Evolutionary conservation across 1,139 yeast genomes (phyloP).

Genomic region (Diutina siamensis): DNA sequence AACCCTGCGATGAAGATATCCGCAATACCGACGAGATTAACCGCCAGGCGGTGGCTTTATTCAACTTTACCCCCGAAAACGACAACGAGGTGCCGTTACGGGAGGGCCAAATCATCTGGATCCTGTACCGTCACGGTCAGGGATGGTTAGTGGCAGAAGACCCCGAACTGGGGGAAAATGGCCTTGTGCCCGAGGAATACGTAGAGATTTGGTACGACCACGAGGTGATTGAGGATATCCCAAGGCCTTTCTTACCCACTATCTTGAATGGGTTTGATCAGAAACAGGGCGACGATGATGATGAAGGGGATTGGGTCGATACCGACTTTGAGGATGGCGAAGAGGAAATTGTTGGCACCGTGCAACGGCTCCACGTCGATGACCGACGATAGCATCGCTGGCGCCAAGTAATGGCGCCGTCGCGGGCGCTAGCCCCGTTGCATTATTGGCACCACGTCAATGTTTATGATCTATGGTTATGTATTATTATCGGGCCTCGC

Average conservation of each 20-base stretch:
- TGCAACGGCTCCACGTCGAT: neutral
- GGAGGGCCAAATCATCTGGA: slow-evolving; percentile 80
- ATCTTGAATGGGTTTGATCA: slow-evolving; percentile 17
- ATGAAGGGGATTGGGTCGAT: slow-evolving; percentile 26
- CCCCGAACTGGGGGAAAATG: slow-evolving; percentile 68
- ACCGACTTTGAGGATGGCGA: slow-evolving; percentile 12
- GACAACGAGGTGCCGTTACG: slow-evolving; percentile 74
- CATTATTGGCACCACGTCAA: neutral
- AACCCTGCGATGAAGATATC: slow-evolving; percentile 7
- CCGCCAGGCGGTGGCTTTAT: slow-evolving; percentile 68
- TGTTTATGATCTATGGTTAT: neutral
- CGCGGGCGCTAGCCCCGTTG: neutral
- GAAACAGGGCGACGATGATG: slow-evolving; percentile 13
- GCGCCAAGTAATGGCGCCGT: too few relatives aligned
- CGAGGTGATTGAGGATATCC: slow-evolving; percentile 23
- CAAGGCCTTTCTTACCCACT: slow-evolving; percentile 37
- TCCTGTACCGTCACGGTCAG: slow-evolving; percentile 88
- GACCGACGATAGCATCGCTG: slow-evolving; percentile 1
- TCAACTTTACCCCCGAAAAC: slow-evolving; percentile 85
- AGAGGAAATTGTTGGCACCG: neutral
- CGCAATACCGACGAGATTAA: slow-evolving; percentile 25
- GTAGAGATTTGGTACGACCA: slow-evolving; percentile 44
- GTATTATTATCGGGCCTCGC: neutral
- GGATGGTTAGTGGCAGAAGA: slow-evolving; percentile 97
- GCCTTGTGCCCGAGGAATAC: slow-evolving; percentile 92